phyloP scores from a whole-genome alignment of 2,329 filamentous ascomycete species.

The Pseudogymnoascus sp. region DNA sequence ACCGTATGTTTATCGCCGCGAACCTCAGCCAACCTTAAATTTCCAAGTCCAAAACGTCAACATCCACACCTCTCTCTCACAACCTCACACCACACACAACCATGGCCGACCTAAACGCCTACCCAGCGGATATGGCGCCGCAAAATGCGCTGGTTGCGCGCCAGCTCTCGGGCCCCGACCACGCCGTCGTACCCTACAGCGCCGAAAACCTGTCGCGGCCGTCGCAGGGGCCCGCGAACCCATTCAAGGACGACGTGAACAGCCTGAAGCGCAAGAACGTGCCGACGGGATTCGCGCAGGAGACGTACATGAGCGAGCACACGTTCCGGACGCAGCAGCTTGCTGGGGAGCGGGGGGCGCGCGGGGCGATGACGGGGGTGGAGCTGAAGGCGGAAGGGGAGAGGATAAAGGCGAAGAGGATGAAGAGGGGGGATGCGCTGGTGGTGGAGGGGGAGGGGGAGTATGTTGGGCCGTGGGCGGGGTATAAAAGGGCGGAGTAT shows the following conservation, averaged over 20 bases:
- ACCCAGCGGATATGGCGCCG: constrained; percentile 58
- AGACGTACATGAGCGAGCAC: constrained; percentile 82
- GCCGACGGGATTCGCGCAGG: constrained; percentile 77
- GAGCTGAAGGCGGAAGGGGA: constrained; percentile 64
- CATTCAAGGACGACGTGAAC: constrained; percentile 58
- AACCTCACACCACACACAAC: constrained; percentile 15
- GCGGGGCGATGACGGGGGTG: constrained; percentile 45
- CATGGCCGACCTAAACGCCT: constrained; percentile 56
- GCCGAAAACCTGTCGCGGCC: constrained; percentile 64
- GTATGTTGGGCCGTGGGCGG: constrained; percentile 93
- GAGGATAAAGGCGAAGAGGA: constrained; percentile 62
- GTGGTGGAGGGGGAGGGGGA: constrained; percentile 79
- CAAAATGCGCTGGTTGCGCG: constrained; percentile 56
- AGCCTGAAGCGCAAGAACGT: constrained; percentile 70
- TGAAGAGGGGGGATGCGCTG: constrained; percentile 75
- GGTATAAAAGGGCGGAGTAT: constrained; percentile 64
- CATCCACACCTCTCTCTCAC: background rate
- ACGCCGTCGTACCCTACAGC: constrained; percentile 57
- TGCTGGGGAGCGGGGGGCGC: constrained; percentile 36
- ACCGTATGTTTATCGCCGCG: background rate
- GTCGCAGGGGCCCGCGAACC: constrained; percentile 62
- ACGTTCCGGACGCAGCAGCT: constrained; percentile 84
- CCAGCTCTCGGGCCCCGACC: constrained; percentile 45
- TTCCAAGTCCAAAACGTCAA: constrained; percentile 3
- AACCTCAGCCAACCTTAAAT: background rate